Evolutionary conservation across 805 yeast genomes (phyloP).

Genomic region (Candida boidinii): DNA sequence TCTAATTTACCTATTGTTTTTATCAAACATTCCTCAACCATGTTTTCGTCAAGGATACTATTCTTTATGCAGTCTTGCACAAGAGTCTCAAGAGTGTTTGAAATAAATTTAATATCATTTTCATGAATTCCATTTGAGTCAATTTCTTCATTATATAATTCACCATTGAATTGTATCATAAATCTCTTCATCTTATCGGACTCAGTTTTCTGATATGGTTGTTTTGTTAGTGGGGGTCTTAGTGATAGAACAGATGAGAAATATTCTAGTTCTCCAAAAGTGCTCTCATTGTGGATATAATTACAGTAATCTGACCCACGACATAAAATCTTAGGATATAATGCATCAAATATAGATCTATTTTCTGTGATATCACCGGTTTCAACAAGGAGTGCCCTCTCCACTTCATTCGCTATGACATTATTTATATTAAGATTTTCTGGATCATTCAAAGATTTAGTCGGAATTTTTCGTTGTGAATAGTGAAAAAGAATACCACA

Average conservation of each 20-base stretch:
- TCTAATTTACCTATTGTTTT: slow-evolving; percentile 35
- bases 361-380: slow-evolving; percentile 3
- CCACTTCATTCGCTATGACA: slow-evolving; percentile 3
- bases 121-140: slow-evolving; percentile 15
- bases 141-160: slow-evolving; percentile 61
- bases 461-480: slow-evolving; percentile 2
- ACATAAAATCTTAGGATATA: slow-evolving; percentile 37
- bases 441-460: slow-evolving; percentile 2
- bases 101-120: slow-evolving; percentile 60
- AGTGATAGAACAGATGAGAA: slow-evolving; percentile 74
- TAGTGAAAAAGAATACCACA: slow-evolving; percentile 47
- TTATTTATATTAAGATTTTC: slow-evolving; percentile 6
- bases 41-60: too few relatives aligned
- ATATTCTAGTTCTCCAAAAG: slow-evolving; percentile 21
- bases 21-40: slow-evolving; percentile 25
- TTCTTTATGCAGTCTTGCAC: too few relatives aligned
- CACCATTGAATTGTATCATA: slow-evolving; percentile 82
- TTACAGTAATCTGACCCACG: slow-evolving; percentile 59
- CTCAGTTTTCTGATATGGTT: slow-evolving; percentile 42
- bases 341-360: slow-evolving; percentile 18
- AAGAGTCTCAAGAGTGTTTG: slow-evolving; percentile 22
- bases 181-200: slow-evolving; percentile 21
- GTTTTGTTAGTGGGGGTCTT: slow-evolving; percentile 69
- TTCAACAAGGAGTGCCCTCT: slow-evolving; percentile 10
- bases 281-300: slow-evolving; percentile 12